Base-by-base conservation (phyloP, 2,329 filamentous ascomycete species). In the Trichoderma guizhouense region DNA sequence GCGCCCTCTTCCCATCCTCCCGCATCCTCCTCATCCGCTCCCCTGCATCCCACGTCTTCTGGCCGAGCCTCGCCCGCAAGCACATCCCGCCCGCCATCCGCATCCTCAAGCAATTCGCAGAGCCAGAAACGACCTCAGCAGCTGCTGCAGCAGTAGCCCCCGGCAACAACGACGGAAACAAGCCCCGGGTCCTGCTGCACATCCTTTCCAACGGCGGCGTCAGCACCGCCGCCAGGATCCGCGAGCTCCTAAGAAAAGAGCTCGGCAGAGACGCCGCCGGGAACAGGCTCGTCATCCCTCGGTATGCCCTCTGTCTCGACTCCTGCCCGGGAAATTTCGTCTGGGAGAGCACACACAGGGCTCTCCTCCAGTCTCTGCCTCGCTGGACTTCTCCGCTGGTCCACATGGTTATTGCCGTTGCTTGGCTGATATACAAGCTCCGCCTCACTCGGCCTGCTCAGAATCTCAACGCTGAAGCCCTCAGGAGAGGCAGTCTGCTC, bases 181-280 rank as follows among this genome's bases (percentile, higher is more conserved):
- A 21, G 12, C 74, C 78, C 12, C 78, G 79, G 36, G 78, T 87
- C 18, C 79, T 88, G 3, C 76, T 86, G 14, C 86, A 88, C 74
- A 72, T 83, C 39, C 87, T 88, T 75, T 88, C 86, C 51, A 88
- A 88, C 74, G 86, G 86, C 68, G 87, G 86, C 61, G 80, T 83
- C 28, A 81, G 81, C 67, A 82, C 82, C 36, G 81, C 85, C 21
- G 77, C 77, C 32, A 75, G 79, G 14, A 84, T 82, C 69, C 76
- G 74, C 43, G 72, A 76, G 24, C 73, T 76, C 34, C 74, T 79
- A 1, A 74, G 63, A 1, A 73, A 74, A 53, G 72, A 76, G 26
- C 72, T 76, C 34, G 74, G 79, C 2, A 74, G 57, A 7, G 71
- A 67, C 21, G 61, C 32, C 28, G 72, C 71, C 18, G 63, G 51